Evolutionary conservation across 1,139 yeast species (phyloP), one percentile per base, ranked within the genome.

Genomic region (Saccharomycopsis hybrid): DNA sequence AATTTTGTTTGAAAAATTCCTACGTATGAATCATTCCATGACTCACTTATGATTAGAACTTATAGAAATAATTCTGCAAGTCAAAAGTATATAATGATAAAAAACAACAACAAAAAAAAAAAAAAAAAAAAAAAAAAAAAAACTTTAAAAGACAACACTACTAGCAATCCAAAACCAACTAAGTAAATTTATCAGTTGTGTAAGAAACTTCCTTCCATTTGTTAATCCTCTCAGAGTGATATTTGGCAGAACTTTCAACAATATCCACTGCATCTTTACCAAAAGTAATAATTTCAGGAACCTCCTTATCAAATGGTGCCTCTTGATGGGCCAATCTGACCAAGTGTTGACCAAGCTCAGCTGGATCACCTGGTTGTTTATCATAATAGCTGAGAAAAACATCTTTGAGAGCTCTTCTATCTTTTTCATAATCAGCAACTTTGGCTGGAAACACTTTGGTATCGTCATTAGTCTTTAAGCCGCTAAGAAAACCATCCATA

Each of bases 331-430:
- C 35, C 35, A 32, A 32, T 8, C 11, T 11, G 11, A 32, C 11
- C 11, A 32, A 8, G 8, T 32, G 35, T 32, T 32, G 8, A 11
- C 11, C 11, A 8, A 32, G 11, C 8, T 11, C 11, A 8, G 8
- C 35, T 32, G 35, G 8, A 11, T 32, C 35, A 18, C 18, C 18
- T 18, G 18, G 18, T 18, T 18, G 18, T 18, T 18, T 18, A 18
- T 18, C 18, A 18, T 18, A 18, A 18, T 18, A 18, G 18, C 18
- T 18, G 18, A 18, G 18, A 18, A 18, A 18, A 18, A 18, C 18
- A 18, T 18, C 18, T 72, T 78, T 31, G 11, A 9, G n/a, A 41
- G 36, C 36, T n/a, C 29, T 27, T 30, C 36, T 41, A 3, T 5
- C 8, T 3, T n/a, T 24, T n/a, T 41, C 36, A 24, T 30, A 41